Evolutionary conservation across 2,329 filamentous ascomycete species (phyloP).

Genomic region (Ophiosphaerella narmari): DNA sequence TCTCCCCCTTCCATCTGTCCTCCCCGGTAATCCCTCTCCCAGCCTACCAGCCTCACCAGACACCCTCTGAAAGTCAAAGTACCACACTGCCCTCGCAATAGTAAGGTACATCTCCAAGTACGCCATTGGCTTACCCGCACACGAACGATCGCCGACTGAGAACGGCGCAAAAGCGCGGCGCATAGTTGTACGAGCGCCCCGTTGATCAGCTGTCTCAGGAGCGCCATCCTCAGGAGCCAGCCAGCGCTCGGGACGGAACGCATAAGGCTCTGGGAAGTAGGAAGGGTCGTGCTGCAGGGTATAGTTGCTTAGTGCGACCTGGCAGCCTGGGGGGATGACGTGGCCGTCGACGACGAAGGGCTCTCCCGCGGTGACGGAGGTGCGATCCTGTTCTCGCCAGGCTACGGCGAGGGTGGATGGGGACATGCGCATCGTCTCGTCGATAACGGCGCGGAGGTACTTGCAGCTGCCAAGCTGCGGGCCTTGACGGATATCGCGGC

Average conservation of each 20-base stretch:
- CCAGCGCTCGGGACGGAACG: slow-evolving; percentile 22
- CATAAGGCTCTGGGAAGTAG: slow-evolving; percentile 9
- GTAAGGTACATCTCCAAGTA: slow-evolving; percentile 10
- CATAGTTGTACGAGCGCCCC: not conserved
- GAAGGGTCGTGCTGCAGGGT: slow-evolving; percentile 3
- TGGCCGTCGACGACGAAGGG: slow-evolving; percentile 9
- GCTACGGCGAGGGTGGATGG: slow-evolving; percentile 9
- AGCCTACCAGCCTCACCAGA: not conserved
- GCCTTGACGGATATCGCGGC: slow-evolving; percentile 18
- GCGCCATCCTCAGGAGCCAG: slow-evolving; percentile 1
- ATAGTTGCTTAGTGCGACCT: slow-evolving; percentile 14
- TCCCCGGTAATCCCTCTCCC: not conserved
- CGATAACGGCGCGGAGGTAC: slow-evolving; percentile 24
- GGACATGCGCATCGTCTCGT: slow-evolving; percentile 23
- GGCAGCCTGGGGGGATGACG: slow-evolving; percentile 6
- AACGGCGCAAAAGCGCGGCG: slow-evolving; percentile 8
- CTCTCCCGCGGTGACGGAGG: not conserved
- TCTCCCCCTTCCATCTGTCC: not conserved
- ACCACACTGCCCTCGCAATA: slow-evolving; percentile 5
- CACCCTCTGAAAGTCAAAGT: slow-evolving; percentile 9
- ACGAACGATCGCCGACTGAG: slow-evolving; percentile 2
- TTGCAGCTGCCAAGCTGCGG: slow-evolving; percentile 8
- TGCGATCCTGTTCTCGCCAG: not conserved
- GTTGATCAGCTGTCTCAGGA: not conserved
- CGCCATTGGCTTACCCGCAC: slow-evolving; percentile 11